Evolutionary conservation across 306 rosid genomes (phyloP).

Genomic region (Vigna trinervia): DNA sequence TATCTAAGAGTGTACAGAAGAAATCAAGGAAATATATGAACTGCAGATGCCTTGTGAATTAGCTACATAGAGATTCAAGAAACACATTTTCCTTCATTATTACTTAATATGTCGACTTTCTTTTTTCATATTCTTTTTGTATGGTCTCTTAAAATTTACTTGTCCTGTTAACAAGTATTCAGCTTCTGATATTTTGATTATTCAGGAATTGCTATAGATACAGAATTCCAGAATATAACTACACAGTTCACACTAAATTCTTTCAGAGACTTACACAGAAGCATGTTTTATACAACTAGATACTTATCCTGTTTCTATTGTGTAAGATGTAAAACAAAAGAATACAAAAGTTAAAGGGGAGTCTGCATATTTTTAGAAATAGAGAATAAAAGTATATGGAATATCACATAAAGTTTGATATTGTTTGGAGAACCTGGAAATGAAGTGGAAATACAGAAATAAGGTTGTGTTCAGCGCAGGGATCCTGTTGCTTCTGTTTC

Average conservation of each 20-base stretch:
- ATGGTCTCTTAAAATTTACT: too few species aligned
- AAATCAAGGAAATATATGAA: not conserved
- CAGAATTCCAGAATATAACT: not conserved
- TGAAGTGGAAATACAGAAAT: not conserved
- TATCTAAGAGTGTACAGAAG: not conserved
- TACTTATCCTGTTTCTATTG: not conserved
- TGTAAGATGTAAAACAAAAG: not conserved
- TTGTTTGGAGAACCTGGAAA: not conserved
- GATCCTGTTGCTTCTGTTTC: not conserved
- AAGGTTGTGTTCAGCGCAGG: not conserved
- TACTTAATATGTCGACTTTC: too few species aligned
- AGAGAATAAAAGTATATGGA: not conserved
- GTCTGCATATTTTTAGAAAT: not conserved
- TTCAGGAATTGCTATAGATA: not conserved
- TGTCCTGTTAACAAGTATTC: too few species aligned
- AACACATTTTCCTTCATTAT: too few species aligned
- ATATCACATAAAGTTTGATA: not conserved
- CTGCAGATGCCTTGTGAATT: not conserved
- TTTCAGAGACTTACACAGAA: too few species aligned
- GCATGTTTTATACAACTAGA: not conserved
- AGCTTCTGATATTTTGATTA: not conserved
- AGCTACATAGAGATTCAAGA: too few species aligned
- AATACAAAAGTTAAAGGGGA: not conserved
- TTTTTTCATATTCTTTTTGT: too few species aligned
- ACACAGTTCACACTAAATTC: too few species aligned